phyloP scores from a whole-genome alignment of 2,329 filamentous ascomycete genomes.

The Didymella keratinophila region DNA sequence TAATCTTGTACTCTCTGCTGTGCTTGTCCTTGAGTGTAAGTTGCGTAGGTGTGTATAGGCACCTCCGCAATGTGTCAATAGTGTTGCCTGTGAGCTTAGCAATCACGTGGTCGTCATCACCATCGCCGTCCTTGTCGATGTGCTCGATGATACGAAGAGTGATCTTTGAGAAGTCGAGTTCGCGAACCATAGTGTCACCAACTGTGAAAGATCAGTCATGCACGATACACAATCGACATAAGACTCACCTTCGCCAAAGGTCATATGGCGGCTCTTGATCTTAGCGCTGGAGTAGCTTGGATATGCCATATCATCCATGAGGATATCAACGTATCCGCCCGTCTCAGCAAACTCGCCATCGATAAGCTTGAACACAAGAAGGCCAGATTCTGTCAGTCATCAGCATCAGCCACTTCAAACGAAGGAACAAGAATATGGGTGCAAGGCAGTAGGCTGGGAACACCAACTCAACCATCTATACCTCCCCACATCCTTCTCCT shows the following conservation, averaged over 20 bases:
- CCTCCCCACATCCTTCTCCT: slow-evolving; percentile 21
- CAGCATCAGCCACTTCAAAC: slow-evolving; percentile 36
- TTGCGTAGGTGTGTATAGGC: slow-evolving; percentile 88
- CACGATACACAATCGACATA: not conserved
- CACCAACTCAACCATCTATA: slow-evolving; percentile 41
- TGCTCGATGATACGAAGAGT: slow-evolving; percentile 87
- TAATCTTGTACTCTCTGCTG: slow-evolving; percentile 79
- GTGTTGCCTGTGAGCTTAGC: slow-evolving; percentile 87
- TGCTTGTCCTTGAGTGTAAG: slow-evolving; percentile 81
- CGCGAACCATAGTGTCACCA: slow-evolving; percentile 93
- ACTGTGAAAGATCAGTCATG: slow-evolving; percentile 55
- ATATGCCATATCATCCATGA: slow-evolving; percentile 95
- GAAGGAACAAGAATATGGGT: slow-evolving; percentile 27
- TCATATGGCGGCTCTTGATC: slow-evolving; percentile 71
- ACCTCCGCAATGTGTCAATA: slow-evolving; percentile 85
- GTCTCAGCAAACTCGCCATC: slow-evolving; percentile 83
- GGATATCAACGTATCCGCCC: slow-evolving; percentile 81
- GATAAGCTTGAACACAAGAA: slow-evolving; percentile 93
- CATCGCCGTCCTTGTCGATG: slow-evolving; percentile 74
- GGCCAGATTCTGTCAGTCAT: slow-evolving; percentile 74
- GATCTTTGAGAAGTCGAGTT: slow-evolving; percentile 94
- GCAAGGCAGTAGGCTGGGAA: slow-evolving; percentile 26
- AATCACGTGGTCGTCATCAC: slow-evolving; percentile 74
- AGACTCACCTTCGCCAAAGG: slow-evolving; percentile 78
- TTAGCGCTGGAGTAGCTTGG: slow-evolving; percentile 84